Evolutionary conservation across 2,329 filamentous ascomycete species (phyloP), one percentile per base, ranked within the genome.

Genomic region (Fusarium brevicatenulatum): DNA sequence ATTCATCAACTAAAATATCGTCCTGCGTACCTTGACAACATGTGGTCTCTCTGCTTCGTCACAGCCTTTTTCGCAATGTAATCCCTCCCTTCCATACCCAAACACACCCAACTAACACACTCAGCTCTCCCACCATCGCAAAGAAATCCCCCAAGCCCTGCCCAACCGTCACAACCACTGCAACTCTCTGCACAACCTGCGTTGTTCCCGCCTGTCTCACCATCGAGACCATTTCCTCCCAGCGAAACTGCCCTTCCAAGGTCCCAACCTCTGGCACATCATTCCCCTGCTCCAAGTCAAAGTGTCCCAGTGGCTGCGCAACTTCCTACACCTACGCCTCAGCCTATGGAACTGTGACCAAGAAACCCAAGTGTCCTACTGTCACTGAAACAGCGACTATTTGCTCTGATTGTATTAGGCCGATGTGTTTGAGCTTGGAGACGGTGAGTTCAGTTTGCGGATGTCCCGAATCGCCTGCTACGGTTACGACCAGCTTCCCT

Each of bases 321-420:
- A 79, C 78, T 9, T 66, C 68, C 10, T 79, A 79, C 54, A 53
- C 76, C 32, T 74, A 66, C 55, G 60, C 63, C 28, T 76, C 75
- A 21, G 49, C 60, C 9, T 76, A 70, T 37, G 65, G 68, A 16
- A 68, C 70, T 10, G 52, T 61, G 5, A 66, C 68, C 7, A 62
- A 53, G 21, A 57, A 63, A 21, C 53, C 70, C 7, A 47, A 46
- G 4, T 83, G 82, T n/a, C 82, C 82, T 25, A 82, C 81, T 15
- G 78, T 82, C 9, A 82, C 80, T 3, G 58, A 74, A 12, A 80
- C 78, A 11, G 46, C 67, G 7, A 76, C 78, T 13, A 63, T 77
- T n/a, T 83, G 82, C 74, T 77, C 78, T 18, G 82, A 80, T 2
- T 83, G 82, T 66, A 50, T 77, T 2, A 66, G 77, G 28, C 79